Evolutionary conservation across 257 asterid species (phyloP).

Genomic region (Solanum tarapatanum): DNA sequence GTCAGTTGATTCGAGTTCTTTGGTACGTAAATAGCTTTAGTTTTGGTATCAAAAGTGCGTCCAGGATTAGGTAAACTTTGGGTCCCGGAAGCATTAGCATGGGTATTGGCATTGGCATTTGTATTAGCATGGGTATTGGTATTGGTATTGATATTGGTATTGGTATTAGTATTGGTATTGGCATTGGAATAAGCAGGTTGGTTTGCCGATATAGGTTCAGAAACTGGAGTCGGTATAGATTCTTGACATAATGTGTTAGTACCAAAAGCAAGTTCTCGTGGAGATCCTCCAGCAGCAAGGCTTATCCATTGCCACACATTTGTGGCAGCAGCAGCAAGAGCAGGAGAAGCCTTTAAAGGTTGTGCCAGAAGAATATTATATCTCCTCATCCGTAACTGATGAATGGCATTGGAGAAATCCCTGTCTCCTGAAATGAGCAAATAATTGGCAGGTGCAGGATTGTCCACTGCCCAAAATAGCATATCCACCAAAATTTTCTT

Average conservation of each 20-base stretch:
- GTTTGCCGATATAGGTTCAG: neutral
- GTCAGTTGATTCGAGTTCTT: conserved; percentile 1
- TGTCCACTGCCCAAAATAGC: conserved; percentile 56
- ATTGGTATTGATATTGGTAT: neutral
- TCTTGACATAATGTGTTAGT: neutral
- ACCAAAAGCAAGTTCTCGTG: neutral
- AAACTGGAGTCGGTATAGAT: neutral
- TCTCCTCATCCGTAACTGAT: conserved; percentile 41
- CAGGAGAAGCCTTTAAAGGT: conserved; percentile 31
- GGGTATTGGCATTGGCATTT: neutral
- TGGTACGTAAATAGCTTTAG: neutral
- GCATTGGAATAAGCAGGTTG: neutral
- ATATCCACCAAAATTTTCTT: conserved; percentile 43
- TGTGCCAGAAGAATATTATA: conserved; percentile 51
- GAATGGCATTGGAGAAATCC: conserved; percentile 48
- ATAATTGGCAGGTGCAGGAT: conserved; percentile 61
- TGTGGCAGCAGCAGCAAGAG: conserved; percentile 44
- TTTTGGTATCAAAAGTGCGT: neutral
- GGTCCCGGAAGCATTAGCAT: neutral
- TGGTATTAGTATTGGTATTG: neutral
- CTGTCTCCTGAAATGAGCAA: conserved; percentile 44
- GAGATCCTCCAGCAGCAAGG: conserved; percentile 26
- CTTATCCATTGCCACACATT: conserved; percentile 48
- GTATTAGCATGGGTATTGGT: neutral
- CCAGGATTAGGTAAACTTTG: neutral